phyloP scores from a whole-genome alignment of 805 yeast species.

The Nakazawaea ernobii region DNA sequence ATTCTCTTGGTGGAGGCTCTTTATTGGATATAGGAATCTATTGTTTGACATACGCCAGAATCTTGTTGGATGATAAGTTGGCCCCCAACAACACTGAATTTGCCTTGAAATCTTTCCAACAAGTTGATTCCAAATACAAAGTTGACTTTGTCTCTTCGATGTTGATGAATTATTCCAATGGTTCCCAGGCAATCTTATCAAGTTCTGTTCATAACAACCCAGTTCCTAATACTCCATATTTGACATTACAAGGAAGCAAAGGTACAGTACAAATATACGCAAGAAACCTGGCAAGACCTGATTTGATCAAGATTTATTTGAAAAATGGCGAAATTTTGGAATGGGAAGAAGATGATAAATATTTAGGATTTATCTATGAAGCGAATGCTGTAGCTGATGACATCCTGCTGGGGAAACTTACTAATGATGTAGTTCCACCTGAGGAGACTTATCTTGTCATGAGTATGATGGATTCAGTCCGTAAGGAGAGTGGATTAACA shows the following conservation, averaged over 20 bases:
- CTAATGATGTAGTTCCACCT: conserved; percentile 30
- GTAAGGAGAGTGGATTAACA: conserved; percentile 36
- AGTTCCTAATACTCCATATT: conserved; percentile 7
- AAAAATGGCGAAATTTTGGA: conserved; percentile 21
- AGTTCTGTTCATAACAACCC: conserved; percentile 13
- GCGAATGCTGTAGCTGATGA: conserved; percentile 49
- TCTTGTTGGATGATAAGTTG: conserved; percentile 29
- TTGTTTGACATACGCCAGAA: conserved; percentile 38
- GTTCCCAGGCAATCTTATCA: conserved; percentile 35
- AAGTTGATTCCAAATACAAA: conserved; percentile 28
- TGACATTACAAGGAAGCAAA: conserved; percentile 15
- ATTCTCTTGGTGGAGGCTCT: conserved; percentile 49
- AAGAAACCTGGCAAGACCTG: conserved; percentile 20
- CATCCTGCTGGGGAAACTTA: conserved; percentile 31
- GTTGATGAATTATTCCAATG: conserved; percentile 29
- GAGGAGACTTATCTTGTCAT: conserved; percentile 42
- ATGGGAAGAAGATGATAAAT: conserved; percentile 30
- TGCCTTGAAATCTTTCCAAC: conserved; percentile 24
- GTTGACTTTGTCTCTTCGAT: conserved; percentile 37
- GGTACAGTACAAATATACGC: conserved; percentile 16
- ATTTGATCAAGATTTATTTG: conserved; percentile 26
- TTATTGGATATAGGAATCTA: conserved; percentile 52
- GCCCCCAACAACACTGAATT: conserved; percentile 24
- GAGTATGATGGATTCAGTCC: conserved; percentile 41
- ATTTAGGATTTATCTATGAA: conserved; percentile 48